These are phyloP conservation scores for Solanum sejunctum DNA, from an alignment of 257 asterid genomes.

Conservation along the genomic window DNA sequence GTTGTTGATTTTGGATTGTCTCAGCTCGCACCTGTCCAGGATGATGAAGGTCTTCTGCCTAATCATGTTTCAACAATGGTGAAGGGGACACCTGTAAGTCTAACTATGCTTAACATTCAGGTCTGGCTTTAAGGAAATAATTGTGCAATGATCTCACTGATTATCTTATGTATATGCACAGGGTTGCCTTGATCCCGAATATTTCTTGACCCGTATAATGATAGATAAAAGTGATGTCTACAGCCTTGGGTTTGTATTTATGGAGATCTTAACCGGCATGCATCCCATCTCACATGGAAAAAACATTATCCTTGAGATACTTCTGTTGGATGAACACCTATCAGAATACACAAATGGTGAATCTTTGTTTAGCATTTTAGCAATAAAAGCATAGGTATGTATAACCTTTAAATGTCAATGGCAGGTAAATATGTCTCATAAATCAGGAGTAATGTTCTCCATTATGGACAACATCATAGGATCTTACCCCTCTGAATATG, in stretches of 20 bases:
- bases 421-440: conserved; percentile 56
- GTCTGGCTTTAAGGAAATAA: neutral
- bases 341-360: neutral
- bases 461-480: conserved; percentile 72
- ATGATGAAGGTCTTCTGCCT: conserved; percentile 34
- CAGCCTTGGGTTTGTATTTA: conserved; percentile 75
- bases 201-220: conserved; percentile 58
- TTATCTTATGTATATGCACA: conserved; percentile 13
- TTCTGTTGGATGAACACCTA: neutral
- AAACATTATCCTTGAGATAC: conserved; percentile 82
- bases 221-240: conserved; percentile 85
- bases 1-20: conserved; percentile 92
- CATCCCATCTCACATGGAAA: conserved; percentile 77
- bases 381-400: neutral
- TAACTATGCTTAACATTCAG: neutral
- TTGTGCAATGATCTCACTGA: neutral
- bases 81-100: conserved; percentile 85
- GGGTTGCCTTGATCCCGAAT: conserved; percentile 95
- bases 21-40: conserved; percentile 68
- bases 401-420: neutral
- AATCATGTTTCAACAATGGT: conserved; percentile 66
- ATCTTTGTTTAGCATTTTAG: neutral
- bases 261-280: conserved; percentile 82
- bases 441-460: conserved; percentile 50
- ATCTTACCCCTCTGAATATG: conserved; percentile 45